Evolutionary conservation across 2,329 filamentous ascomycete genomes (phyloP), one percentile per base, ranked within the genome.

Genomic region (Lachnellula hyalina): DNA sequence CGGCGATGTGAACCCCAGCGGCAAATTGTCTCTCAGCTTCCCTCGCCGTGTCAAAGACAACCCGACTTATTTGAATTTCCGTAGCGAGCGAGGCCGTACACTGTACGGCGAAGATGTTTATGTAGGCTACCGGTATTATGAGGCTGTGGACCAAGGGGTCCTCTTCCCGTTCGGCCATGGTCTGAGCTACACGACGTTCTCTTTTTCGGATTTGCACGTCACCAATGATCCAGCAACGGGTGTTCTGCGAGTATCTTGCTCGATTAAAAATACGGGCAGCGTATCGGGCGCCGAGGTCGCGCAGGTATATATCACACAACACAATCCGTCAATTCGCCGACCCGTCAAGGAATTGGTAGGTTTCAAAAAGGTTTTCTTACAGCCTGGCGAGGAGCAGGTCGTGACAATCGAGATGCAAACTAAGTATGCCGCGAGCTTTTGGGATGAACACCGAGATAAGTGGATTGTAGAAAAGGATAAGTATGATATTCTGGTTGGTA

Each of bases 81-180:
- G 28, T 32, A 32, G 28, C 28, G 28, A 32, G 9, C 82, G 84
- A 67, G 84, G 86, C 2, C 82, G 88, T 67, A 89, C 71, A 81
- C 83, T 0, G 85, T 90, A 90, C 65, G 85, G 85, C 51, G 87
- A 91, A 69, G 86, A 85, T 14, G 71, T 90, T 12, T 88, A 84
- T 70, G 80, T 90, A 52, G 87, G 87, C 2, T 90, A 91, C 71
- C 74, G 82, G 17, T 84, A 88, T 70, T 90, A 88, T 68, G 86
- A 91, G 63, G 80, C 80, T 19, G 72, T 76, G 12, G 74, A 75
- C 25, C 77, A 85, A 49, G 71, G 76, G 5, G 83, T 84, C 0
- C 75, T 87, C 0, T 90, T 89, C 71, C 77, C 85, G 28, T 90
- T 90, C 61, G 87, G 87, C 11, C 85, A 89, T 67, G 87, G 87